Base-by-base conservation (phyloP, 2,329 filamentous ascomycete genomes). In the Alternaria sp. region DNA sequence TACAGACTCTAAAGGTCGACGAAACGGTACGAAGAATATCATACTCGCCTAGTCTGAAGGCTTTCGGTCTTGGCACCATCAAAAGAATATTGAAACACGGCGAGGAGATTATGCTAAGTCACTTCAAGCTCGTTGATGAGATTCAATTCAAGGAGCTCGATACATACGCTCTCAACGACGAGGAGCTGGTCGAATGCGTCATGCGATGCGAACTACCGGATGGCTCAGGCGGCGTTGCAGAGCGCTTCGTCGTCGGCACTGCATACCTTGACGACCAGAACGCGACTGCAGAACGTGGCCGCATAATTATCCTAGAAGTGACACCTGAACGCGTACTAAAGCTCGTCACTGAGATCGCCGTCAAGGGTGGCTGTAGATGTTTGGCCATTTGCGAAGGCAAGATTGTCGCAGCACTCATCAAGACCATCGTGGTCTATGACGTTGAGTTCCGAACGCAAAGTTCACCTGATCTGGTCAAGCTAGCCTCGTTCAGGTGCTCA, bases 171-270 rank as follows among this genome's bases (percentile, higher is more conserved):
- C 80, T 98, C 8, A 81, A 86, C 32, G 78, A 83, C 43, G 82
- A 86, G 14, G 95, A 99, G 78, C 81, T 98, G 46, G 87, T 97
- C 4, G 95, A 98, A 78, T 89, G 90, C 63, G 89, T 97, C 7
- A 89, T 96, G 59, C 87, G 92, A 34, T 89, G 92, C 6, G 87
- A 92, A 67, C 83, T 97, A 12, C 83, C 86, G 3, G 89, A 86
- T 36, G 84, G 83, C 3, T 83, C 86, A 52, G 84, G 84, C 16
- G 81, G 83, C 14, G 75, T 79, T 5, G 86, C 85, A 0, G 94
- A 98, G 75, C 85, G 93, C 42, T 98, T 98, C 72, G 82, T 98
- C n/a, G 87, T 98, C 7, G 95, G 95, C 7, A 98, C 95, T 0
- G 91, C 91, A 56, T 94, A 91, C 70, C 75, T 94, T 7, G 88